Base-by-base conservation (phyloP, 495 filamentous ascomycete species). In the Trichocladium antarcticum region DNA sequence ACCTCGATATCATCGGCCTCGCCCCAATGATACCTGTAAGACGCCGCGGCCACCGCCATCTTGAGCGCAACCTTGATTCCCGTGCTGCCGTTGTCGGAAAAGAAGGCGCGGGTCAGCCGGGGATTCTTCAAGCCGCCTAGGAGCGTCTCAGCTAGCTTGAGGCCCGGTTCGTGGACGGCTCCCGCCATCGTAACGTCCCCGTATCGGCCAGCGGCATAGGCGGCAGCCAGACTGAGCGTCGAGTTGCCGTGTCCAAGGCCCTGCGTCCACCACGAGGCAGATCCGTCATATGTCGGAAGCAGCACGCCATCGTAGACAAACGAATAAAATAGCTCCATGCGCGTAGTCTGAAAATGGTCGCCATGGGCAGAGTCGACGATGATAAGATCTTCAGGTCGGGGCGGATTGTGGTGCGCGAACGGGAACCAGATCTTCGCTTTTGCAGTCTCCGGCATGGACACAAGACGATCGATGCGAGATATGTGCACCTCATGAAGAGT, bases 241-340 rank as follows among this genome's bases (percentile, higher is more conserved):
- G 82, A 77, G 52, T 83, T 85, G 12, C 78, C 82, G 54, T 89
- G 85, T 7, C 85, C 85, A 5, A 89, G 71, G 8, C 85, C 85
- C 63, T 89, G 85, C 1, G 85, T 89, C 85, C 85, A 89, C 85
- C 85, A 89, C 0, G 84, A 87, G 15, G 83, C 85, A 0, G 84
- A 87, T 16, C 78, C 85, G 49, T 89, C 85, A 42, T 88, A 87
- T 0, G 79, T 79, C 8, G 83, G 73, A 20, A 65, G 67, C 1
- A 88, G 63, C 11, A 79, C 15, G 24, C 24, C 24, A 27, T 8
- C 8, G 24, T 19, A 57, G 11, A 15, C n/a, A 6, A 9, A 10
- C n/a, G 24, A 22, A 5, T 9, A 12, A 27, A 46, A 17, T 50
- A 11, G 1, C 17, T 21, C 17, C 17, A 11, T 22, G 16, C 6